phyloP scores from a whole-genome alignment of 1,284 basidiomycete species.

The Ganoderma lucidum region DNA sequence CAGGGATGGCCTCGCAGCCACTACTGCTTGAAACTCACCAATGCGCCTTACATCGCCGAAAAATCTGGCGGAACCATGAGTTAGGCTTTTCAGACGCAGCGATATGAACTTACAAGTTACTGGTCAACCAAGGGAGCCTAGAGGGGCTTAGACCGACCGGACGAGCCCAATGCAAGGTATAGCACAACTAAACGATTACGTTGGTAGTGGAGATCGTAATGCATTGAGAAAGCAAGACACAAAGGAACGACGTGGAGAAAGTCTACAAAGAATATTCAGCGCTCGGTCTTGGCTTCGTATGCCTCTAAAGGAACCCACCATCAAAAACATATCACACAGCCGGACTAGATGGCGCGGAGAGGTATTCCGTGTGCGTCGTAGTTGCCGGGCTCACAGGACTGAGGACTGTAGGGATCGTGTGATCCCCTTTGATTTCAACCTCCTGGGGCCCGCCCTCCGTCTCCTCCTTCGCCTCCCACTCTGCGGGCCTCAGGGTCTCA shows the following conservation, averaged over 20 bases:
- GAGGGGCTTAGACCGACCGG: not conserved
- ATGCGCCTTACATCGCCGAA: not conserved
- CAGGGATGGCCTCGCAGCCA: not conserved
- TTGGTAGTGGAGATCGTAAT: not conserved
- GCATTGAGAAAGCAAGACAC: not conserved
- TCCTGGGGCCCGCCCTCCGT: not conserved
- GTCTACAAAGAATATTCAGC: not conserved
- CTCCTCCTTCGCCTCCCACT: not conserved
- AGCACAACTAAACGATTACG: not conserved
- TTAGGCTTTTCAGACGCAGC: not conserved
- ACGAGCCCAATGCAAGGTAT: not conserved
- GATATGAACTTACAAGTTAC: not conserved
- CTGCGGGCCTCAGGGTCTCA: not conserved
- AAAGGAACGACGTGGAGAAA: not conserved
- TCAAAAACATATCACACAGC: constrained; percentile 13
- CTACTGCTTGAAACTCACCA: not conserved
- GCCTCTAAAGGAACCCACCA: constrained; percentile 3
- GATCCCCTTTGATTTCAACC: not conserved
- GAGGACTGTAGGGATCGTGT: constrained; percentile 5
- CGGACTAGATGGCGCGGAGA: constrained; percentile 39
- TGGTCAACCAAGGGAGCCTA: not conserved
- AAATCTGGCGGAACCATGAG: not conserved
- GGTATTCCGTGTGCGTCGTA: constrained; percentile 34
- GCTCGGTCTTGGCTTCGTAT: not conserved
- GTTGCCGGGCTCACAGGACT: constrained; percentile 30